Percentiles rank a stretch among this genome's conserved stretches.
These are phyloP conservation scores for Ajuga chamaepitys DNA, from an alignment of 257 asterid genomes.

Conservation along the genomic window DNA sequence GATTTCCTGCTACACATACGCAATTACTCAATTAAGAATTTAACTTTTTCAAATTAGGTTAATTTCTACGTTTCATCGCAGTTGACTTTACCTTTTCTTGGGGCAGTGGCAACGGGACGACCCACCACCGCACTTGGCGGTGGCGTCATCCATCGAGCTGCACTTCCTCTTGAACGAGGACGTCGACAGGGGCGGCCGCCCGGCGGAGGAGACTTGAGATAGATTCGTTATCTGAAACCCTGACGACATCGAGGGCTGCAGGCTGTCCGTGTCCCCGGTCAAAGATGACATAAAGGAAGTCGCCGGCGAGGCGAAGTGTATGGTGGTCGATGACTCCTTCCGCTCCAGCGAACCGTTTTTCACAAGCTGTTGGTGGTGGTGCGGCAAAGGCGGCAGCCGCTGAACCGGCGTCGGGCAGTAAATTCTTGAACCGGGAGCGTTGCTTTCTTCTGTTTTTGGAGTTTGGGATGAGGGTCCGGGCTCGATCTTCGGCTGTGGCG, in stretches of 20 bases:
- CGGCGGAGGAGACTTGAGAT: slow-evolving; percentile 56
- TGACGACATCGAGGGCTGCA: slow-evolving; percentile 68
- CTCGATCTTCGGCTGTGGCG: slow-evolving; percentile 19
- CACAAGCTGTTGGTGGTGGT: slow-evolving; percentile 41
- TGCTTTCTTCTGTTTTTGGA: slow-evolving; percentile 18
- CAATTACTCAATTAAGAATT: background rate
- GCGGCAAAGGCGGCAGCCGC: slow-evolving; percentile 68
- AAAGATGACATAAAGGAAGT: slow-evolving; percentile 37
- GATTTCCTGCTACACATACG: slow-evolving; percentile 45
- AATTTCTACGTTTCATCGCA: background rate
- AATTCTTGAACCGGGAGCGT: slow-evolving; percentile 21
- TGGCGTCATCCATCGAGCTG: slow-evolving; percentile 54
- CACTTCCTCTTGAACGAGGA: slow-evolving; percentile 81
- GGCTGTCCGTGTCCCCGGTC: slow-evolving; percentile 66
- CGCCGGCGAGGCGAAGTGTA: slow-evolving; percentile 56
- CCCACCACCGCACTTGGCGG: slow-evolving; percentile 44
- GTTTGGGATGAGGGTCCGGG: slow-evolving; percentile 5
- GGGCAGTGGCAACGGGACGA: slow-evolving; percentile 83
- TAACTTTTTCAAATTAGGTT: background rate
- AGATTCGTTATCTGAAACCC: slow-evolving; percentile 85
- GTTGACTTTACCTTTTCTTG: slow-evolving; percentile 69
- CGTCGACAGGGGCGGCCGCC: slow-evolving; percentile 73
- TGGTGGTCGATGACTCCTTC: slow-evolving; percentile 64
- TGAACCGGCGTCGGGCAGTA: slow-evolving; percentile 66
- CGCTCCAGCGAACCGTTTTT: slow-evolving; percentile 42